phyloP scores from a whole-genome alignment of 1,284 basidiomycete species.

The Leccinum subfulvum region DNA sequence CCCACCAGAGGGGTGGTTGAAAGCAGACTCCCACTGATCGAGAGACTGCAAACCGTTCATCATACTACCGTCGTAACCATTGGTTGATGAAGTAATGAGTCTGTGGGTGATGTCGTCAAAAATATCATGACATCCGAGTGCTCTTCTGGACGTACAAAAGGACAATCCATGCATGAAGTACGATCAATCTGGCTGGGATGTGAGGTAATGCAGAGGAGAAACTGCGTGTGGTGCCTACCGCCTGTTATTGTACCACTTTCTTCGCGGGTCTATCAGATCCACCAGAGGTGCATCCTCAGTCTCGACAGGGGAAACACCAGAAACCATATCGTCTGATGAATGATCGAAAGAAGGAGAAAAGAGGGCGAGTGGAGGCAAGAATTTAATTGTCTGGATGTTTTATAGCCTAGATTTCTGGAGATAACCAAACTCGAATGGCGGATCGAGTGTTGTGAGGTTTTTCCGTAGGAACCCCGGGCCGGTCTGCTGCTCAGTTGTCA shows the following conservation, averaged over 20 bases:
- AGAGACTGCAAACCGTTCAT: conserved; percentile 76
- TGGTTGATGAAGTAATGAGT: conserved; percentile 75
- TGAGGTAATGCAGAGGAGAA: neutral
- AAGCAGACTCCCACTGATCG: conserved; percentile 58
- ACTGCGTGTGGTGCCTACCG: conserved; percentile 40
- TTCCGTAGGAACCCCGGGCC: neutral
- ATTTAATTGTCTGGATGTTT: neutral
- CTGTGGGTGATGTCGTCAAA: conserved; percentile 30
- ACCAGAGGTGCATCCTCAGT: conserved; percentile 40
- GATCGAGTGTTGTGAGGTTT: neutral
- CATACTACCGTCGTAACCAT: conserved; percentile 75
- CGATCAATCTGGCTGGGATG: conserved; percentile 47
- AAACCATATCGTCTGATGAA: conserved; percentile 32
- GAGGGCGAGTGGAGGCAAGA: neutral
- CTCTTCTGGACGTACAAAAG: conserved; percentile 48
- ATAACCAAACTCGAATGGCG: neutral
- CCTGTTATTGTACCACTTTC: conserved; percentile 73
- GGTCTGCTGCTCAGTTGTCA: neutral
- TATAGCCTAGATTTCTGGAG: no score
- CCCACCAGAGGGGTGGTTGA: conserved; percentile 47
- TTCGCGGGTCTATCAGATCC: conserved; percentile 60
- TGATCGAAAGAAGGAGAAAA: neutral
- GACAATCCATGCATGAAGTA: conserved; percentile 66
- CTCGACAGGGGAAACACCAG: conserved; percentile 34
- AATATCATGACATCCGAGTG: neutral